Evolutionary conservation across 225 moss, liverwort and hornwort genomes (phyloP).

Genomic region (Straminergon stramineum): DNA sequence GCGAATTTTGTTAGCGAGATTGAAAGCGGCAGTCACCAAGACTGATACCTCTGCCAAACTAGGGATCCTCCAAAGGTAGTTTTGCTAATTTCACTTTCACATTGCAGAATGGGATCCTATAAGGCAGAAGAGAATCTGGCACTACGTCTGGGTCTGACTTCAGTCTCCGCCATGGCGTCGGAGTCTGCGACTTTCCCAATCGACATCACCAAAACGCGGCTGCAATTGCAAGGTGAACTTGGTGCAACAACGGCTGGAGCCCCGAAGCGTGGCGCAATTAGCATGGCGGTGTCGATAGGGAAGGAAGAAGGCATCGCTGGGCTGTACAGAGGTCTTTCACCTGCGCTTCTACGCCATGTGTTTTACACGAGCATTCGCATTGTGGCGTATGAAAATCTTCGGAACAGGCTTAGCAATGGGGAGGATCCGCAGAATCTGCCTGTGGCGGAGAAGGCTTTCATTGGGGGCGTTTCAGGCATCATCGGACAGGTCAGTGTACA

Average conservation of each 20-base stretch:
- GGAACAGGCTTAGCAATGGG: slow-evolving; percentile 41
- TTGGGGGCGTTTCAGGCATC: slow-evolving; percentile 82
- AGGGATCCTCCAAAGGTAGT: neutral
- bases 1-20: neutral
- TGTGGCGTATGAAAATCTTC: slow-evolving; percentile 85
- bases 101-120: slow-evolving; percentile 17
- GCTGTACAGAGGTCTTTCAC: slow-evolving; percentile 81
- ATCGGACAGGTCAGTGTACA: slow-evolving; percentile 65
- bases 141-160: slow-evolving; percentile 65
- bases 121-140: slow-evolving; percentile 51
- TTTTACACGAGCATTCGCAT: slow-evolving; percentile 97
- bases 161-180: slow-evolving; percentile 71
- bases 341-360: slow-evolving; percentile 72
- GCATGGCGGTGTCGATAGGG: slow-evolving; percentile 70
- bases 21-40: neutral
- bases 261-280: slow-evolving; percentile 58
- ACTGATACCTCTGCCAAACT: neutral
- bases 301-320: slow-evolving; percentile 73
- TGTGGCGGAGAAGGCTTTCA: slow-evolving; percentile 57
- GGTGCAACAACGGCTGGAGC: slow-evolving; percentile 13
- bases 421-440: slow-evolving; percentile 51
- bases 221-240: slow-evolving; percentile 91
- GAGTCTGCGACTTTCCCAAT: slow-evolving; percentile 84
- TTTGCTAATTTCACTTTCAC: neutral
- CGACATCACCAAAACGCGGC: slow-evolving; percentile 85